Evolutionary conservation across 1,139 yeast species (phyloP), one percentile per base, ranked within the genome.

Genomic region (Zygosaccharomyces sapae): DNA sequence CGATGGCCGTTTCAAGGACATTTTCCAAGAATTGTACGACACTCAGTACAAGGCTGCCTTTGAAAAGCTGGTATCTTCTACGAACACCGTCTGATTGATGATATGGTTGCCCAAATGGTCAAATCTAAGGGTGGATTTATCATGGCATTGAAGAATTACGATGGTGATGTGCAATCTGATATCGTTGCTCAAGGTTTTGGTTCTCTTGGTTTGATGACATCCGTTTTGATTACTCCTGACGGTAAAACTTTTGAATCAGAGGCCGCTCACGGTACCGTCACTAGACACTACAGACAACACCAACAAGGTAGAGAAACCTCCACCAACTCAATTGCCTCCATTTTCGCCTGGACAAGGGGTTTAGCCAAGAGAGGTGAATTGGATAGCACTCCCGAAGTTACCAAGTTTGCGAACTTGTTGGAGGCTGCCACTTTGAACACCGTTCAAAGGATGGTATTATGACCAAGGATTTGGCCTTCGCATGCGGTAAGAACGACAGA

Each of bases 151-250:
- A 85, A 85, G 70, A 85, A 85, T 69, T 85, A 85, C 64, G 94
- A 85, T 66, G 94, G 94, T 69, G 94, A 85, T 68, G 94, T 85
- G 47, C 88, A 84, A 69, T 81, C 87, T 5, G 94, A 85, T 66
- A 83, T 85, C 58, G 90, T 85, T 47, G 94, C 94, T 13, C 94
- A 85, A 70, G 94, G 94, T 39, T 85, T 85, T 58, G 94, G 94
- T 24, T 85, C 92, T 5, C 72, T 85, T 52, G 94, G 94, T 46
- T 74, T 85, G 57, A 85, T 85, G 94, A 84, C 94, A 13, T 84
- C 92, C 1, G 88, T 83, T 12, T 75, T 85, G 58, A 81, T 84
- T 70, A 82, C 92, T n/a, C 89, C 94, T 50, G 92, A 85, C 68
- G 94, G 92, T 33, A 83, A 83, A 69, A 79, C 90, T 12, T 85